These are phyloP conservation scores for Boletus pseudopeckii DNA, from an alignment of 768 basidiomycete species.

Conservation along the genomic window DNA sequence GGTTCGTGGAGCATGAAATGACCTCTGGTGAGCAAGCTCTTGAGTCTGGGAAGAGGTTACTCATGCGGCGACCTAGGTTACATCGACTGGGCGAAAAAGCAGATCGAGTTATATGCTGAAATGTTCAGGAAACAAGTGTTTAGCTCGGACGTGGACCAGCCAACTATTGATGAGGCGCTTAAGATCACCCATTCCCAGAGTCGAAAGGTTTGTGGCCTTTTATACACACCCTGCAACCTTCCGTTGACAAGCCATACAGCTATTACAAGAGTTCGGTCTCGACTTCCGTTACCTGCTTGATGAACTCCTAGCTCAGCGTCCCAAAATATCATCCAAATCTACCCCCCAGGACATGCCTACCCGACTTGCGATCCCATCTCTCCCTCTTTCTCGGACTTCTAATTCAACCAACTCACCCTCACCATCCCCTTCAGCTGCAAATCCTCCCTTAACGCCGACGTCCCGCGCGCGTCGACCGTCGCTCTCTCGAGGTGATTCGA, in stretches of 20 bases:
- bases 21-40: conserved; percentile 68
- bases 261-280: conserved; percentile 89
- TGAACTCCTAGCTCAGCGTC: conserved; percentile 53
- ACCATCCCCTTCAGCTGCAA: conserved; percentile 12
- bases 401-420: conserved; percentile 14
- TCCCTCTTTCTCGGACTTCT: conserved; percentile 16
- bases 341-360: conserved; percentile 24
- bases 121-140: conserved; percentile 92
- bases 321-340: conserved; percentile 35
- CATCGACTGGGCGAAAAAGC: conserved; percentile 89
- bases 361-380: conserved; percentile 23
- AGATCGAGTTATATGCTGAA: conserved; percentile 77
- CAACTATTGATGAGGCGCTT: conserved; percentile 74
- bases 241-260: conserved; percentile 36
- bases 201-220: conserved; percentile 57
- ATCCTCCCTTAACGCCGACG: conserved; percentile 27
- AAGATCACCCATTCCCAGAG: conserved; percentile 77
- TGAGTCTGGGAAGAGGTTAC: background rate
- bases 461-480: conserved; percentile 26
- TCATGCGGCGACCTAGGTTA: conserved; percentile 54
- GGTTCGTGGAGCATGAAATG: conserved; percentile 93
- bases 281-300: conserved; percentile 94
- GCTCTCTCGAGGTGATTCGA: conserved; percentile 28
- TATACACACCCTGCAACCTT: no score
- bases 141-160: conserved; percentile 68